These are phyloP conservation scores for Truncatella angustata DNA, from an alignment of 2,329 filamentous ascomycete species.

Conservation along the genomic window DNA sequence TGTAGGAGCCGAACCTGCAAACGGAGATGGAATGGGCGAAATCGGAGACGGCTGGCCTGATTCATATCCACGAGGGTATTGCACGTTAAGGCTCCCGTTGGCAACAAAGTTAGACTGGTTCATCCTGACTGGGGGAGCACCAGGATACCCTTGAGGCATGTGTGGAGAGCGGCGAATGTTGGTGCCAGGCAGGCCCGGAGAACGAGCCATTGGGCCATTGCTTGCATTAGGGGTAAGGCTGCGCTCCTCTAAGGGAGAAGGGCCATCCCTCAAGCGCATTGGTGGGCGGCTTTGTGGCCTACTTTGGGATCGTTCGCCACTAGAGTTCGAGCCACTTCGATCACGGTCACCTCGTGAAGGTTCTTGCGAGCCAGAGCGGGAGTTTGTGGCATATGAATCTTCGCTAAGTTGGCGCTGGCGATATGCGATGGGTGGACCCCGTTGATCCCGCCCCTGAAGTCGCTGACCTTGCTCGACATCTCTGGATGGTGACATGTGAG, in stretches of 20 bases:
- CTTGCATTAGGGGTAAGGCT: conserved; percentile 26
- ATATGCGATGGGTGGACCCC: conserved; percentile 43
- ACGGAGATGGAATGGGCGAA: conserved; percentile 40
- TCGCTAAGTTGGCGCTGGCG: conserved; percentile 42
- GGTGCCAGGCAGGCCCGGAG: conserved; percentile 47
- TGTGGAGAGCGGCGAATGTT: conserved; percentile 47
- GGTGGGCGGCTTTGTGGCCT: conserved; percentile 29
- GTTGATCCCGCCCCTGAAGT: conserved; percentile 42
- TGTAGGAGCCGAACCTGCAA: conserved; percentile 28
- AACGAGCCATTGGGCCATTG: conserved; percentile 36
- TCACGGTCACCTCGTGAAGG: conserved; percentile 40
- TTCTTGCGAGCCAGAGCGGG: conserved; percentile 22
- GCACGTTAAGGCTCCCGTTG: conserved; percentile 32
- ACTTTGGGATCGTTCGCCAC: conserved; percentile 35
- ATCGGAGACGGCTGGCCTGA: conserved; percentile 43
- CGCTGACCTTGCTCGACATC: conserved; percentile 27
- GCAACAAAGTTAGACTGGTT: conserved; percentile 21
- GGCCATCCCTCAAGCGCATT: conserved; percentile 35
- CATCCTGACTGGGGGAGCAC: conserved; percentile 23
- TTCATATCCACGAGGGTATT: conserved; percentile 33
- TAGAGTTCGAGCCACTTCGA: conserved; percentile 55
- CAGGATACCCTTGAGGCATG: conserved; percentile 41
- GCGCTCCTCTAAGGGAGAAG: conserved; percentile 34
- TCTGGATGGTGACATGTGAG: conserved; percentile 19
- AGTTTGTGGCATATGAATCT: conserved; percentile 33